phyloP scores from a whole-genome alignment of 208 protist genomes.

The Jaenimonas drosophilae region DNA sequence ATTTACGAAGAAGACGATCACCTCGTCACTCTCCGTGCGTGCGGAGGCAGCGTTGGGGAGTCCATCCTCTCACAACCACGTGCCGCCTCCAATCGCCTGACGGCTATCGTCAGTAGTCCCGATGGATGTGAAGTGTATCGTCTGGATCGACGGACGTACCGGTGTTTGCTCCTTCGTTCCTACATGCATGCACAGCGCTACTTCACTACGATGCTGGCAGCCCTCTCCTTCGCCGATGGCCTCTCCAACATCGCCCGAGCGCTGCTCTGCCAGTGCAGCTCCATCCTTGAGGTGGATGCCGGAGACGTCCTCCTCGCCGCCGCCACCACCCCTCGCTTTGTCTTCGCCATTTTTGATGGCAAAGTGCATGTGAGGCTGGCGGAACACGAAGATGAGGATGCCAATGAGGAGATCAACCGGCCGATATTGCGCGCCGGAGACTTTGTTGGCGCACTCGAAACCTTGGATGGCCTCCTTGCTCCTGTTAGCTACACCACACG shows the following conservation, averaged over 20 bases:
- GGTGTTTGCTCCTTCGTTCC: not conserved
- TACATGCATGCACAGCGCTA: not conserved
- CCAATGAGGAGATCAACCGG: not conserved
- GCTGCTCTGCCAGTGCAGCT: not conserved
- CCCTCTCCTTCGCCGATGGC: not conserved
- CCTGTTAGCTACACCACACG: not conserved
- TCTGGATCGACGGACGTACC: not conserved
- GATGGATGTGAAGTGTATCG: not conserved
- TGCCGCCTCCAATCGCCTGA: not conserved
- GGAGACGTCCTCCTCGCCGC: not conserved
- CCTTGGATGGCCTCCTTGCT: not conserved
- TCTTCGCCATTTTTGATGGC: not conserved
- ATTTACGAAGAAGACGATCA: not conserved
- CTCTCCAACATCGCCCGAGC: not conserved
- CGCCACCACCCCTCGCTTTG: not conserved
- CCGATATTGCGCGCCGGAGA: too few relatives aligned
- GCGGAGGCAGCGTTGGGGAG: slow-evolving; percentile 1
- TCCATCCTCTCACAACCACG: not conserved
- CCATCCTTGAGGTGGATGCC: not conserved
- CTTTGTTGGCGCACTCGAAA: not conserved
- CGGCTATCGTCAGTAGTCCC: not conserved
- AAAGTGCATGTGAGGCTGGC: not conserved
- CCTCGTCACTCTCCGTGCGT: not conserved
- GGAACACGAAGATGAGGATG: not conserved
- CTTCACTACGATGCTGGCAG: not conserved